Percentiles rank a stretch among this genome's conserved stretches.
Evolutionary conservation across 139 green algal species (phyloP).

Genomic region (Ostreobium quekettii): DNA sequence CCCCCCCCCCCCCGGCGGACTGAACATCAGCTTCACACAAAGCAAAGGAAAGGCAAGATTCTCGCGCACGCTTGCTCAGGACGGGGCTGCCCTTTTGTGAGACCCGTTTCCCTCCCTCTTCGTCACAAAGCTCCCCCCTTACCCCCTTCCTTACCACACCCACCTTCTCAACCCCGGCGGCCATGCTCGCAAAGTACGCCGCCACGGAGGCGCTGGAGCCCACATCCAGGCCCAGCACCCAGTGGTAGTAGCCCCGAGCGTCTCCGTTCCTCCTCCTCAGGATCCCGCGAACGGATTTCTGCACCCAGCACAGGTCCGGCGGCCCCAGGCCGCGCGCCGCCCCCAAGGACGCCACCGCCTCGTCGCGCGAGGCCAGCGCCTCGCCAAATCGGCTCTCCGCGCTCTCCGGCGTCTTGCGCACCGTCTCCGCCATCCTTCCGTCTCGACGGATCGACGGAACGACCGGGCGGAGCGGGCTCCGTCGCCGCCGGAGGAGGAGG

Average conservation of each 20-base stretch:
- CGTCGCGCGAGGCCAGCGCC: slow-evolving; percentile 33
- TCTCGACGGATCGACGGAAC: too few species aligned
- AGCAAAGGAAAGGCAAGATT: too few species aligned
- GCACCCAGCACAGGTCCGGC: slow-evolving; percentile 54
- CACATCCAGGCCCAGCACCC: slow-evolving; percentile 39
- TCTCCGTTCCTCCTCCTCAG: slow-evolving; percentile 17
- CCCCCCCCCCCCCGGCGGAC: too few species aligned
- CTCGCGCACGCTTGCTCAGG: too few species aligned
- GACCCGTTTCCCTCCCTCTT: too few species aligned
- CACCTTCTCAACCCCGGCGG: slow-evolving; percentile 27
- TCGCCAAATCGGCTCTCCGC: slow-evolving; percentile 42
- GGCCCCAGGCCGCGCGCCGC: slow-evolving; percentile 33
- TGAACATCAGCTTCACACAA: too few species aligned
- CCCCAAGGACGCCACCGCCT: slow-evolving; percentile 25
- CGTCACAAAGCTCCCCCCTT: too few species aligned
- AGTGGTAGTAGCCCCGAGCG: slow-evolving; percentile 48
- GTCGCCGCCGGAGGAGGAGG: too few species aligned
- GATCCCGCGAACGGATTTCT: slow-evolving; percentile 29
- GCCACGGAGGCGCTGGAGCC: slow-evolving; percentile 37
- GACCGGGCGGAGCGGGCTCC: too few species aligned
- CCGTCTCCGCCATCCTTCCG: too few species aligned
- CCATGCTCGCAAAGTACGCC: slow-evolving; percentile 52
- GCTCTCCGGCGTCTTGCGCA: slow-evolving; percentile 29
- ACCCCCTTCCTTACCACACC: too few species aligned
- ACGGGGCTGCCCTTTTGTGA: too few species aligned